Base-by-base conservation (phyloP, 106 monocot genomes). In the Apostasia ramifera region DNA sequence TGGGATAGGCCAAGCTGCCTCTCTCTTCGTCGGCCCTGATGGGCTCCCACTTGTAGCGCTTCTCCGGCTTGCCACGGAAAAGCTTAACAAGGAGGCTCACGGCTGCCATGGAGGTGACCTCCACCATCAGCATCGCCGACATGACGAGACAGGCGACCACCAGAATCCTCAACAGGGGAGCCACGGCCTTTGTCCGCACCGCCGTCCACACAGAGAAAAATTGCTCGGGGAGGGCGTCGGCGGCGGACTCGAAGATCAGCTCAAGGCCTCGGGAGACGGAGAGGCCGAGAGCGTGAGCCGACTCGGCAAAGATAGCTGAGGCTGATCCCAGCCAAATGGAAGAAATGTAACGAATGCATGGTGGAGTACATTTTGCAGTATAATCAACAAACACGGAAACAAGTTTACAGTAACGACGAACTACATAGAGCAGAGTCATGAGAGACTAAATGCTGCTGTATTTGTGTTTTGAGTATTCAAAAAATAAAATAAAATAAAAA, bases 121-220 rank as follows among this genome's bases (percentile, higher is more conserved):
- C 84, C 61, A 62, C 61, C 10, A 81, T 10, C 59, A 79, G 74
- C 84, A 85, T 81, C 52, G 57, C 81, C 67, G 81, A 77, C 74
- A 85, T 77, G 8, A 52, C 61, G 66, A 85, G 43, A 74, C 84
- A 85, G 45, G 65, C 54, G 44, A 40, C 70, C n/a, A 71, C 51
- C 45, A 68, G 68, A 26, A 62, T 74, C 44, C 44, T 59, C 65
- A 85, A 67, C 71, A 68, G 45, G 47, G 84, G 84, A 0, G 77
- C 84, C 7, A 84, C 44, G 44, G 49, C 72, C 55, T 2, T 11
- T 55, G 55, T 12, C 8, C 76, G 47, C 10, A 71, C 43, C 62
- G 13, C 4, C 38, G 38, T 37, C 71, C 60, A 57, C 13, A 41
- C 45, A 3, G 1, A 15, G 47, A 47, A 7, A 4, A 63, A 12